A percentile compares a stretch with the other conserved stretches of the same genome.
These are phyloP conservation scores for Pyrus pyrifolia DNA, from an alignment of 306 rosid species.

Conservation along the genomic window DNA sequence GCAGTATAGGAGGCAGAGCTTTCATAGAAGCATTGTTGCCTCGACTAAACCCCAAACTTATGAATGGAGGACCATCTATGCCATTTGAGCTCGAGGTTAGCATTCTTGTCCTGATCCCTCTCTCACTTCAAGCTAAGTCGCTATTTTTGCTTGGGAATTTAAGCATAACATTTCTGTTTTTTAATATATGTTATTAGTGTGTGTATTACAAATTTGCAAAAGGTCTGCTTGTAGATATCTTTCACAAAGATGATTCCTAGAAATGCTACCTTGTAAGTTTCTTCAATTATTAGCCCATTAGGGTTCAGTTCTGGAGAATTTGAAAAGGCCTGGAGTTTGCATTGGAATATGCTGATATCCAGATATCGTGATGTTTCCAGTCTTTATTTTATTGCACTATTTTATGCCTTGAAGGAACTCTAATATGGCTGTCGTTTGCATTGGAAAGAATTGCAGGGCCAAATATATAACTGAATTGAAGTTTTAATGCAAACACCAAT, in stretches of 20 bases:
- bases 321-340: not conserved
- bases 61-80: slow-evolving; percentile 84
- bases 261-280: not conserved
- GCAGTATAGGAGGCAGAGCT: slow-evolving; percentile 88
- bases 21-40: slow-evolving; percentile 75
- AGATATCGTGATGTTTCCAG: too few relatives aligned
- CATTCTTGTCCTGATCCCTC: not conserved
- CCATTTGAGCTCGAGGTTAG: slow-evolving; percentile 93
- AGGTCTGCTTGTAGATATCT: not conserved
- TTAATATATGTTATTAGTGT: too few relatives aligned
- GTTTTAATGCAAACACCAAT: not conserved
- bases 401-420: too few relatives aligned
- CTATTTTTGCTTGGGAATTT: not conserved
- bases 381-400: not conserved
- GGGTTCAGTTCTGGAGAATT: not conserved
- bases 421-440: not conserved
- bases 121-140: not conserved
- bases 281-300: not conserved
- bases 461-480: too few relatives aligned
- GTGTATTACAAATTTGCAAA: too few relatives aligned
- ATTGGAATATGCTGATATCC: too few relatives aligned
- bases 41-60: slow-evolving; percentile 72
- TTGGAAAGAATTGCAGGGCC: not conserved
- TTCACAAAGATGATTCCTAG: not conserved
- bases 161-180: too few relatives aligned